Evolutionary conservation across 768 basidiomycete species (phyloP).

Genomic region (Boletellus sp.): DNA sequence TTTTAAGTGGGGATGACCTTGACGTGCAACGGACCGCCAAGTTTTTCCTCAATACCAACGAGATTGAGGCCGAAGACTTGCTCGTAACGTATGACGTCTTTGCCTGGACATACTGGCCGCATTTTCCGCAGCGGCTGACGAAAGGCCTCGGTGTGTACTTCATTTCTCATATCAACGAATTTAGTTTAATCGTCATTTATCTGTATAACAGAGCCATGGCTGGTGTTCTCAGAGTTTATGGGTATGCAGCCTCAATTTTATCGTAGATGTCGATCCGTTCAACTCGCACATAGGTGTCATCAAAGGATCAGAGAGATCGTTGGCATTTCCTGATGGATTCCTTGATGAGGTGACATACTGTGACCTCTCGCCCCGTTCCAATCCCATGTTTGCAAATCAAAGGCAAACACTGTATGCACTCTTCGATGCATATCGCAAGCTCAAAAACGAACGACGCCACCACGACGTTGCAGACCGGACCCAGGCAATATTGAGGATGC

Average conservation of each 20-base stretch:
- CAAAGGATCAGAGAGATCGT: slow-evolving; percentile 59
- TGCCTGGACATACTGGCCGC: slow-evolving; percentile 53
- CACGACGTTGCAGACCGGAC: slow-evolving; percentile 64
- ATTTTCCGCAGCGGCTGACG: slow-evolving; percentile 47
- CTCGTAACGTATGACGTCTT: slow-evolving; percentile 49
- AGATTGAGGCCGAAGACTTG: slow-evolving; percentile 16
- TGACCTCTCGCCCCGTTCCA: slow-evolving; percentile 46
- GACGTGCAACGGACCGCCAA: slow-evolving; percentile 5
- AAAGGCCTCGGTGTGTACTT: slow-evolving; percentile 48
- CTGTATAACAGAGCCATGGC: slow-evolving; percentile 45
- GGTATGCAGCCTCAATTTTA: slow-evolving; percentile 37
- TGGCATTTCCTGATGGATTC: slow-evolving; percentile 33
- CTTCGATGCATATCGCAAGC: slow-evolving; percentile 49
- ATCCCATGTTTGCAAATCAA: slow-evolving; percentile 51
- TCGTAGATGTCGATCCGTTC: not conserved
- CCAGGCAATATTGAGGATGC: slow-evolving; percentile 42
- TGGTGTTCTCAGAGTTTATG: slow-evolving; percentile 64
- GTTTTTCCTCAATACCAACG: slow-evolving; percentile 13
- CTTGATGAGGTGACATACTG: slow-evolving; percentile 46
- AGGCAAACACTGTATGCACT: slow-evolving; percentile 48
- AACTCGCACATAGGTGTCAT: slow-evolving; percentile 45
- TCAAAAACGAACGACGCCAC: slow-evolving; percentile 41
- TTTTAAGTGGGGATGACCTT: slow-evolving; percentile 7
- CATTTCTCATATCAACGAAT: not conserved
- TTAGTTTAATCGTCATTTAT: not conserved